Evolutionary conservation across 257 asterid genomes (phyloP).

Genomic region (Salvia splendens): DNA sequence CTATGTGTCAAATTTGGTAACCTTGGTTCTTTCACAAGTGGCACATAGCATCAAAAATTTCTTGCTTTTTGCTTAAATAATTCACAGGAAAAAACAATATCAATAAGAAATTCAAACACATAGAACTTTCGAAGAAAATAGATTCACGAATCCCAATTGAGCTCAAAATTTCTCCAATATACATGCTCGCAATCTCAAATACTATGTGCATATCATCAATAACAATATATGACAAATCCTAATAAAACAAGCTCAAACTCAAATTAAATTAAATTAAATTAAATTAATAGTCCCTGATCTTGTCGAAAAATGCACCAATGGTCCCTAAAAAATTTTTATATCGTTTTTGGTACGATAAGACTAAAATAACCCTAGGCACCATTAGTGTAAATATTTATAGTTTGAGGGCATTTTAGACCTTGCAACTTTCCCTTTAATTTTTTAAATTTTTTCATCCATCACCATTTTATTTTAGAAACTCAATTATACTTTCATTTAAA

Average conservation of each 20-base stretch:
- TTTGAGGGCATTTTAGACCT: no score
- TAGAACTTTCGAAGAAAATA: background rate
- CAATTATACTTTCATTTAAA: no score
- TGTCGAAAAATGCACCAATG: no score
- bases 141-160: no score
- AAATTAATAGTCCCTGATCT: no score
- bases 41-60: slow-evolving; percentile 17
- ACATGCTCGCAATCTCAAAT: background rate
- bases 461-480: no score
- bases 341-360: no score
- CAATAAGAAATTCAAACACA: background rate
- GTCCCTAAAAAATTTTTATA: no score
- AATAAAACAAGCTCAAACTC: background rate
- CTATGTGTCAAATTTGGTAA: background rate
- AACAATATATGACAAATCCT: background rate
- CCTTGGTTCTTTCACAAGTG: slow-evolving; percentile 13
- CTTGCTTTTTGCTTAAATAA: background rate
- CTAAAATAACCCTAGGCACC: no score
- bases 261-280: slow-evolving; percentile 12
- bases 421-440: no score
- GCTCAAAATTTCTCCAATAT: slow-evolving; percentile 2
- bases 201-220: background rate
- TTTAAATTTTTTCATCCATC: no score
- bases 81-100: background rate
- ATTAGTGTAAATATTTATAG: no score